Conservation (phyloP, 352 stramenopile genomes). For the Globisporangium canariense region DNA sequence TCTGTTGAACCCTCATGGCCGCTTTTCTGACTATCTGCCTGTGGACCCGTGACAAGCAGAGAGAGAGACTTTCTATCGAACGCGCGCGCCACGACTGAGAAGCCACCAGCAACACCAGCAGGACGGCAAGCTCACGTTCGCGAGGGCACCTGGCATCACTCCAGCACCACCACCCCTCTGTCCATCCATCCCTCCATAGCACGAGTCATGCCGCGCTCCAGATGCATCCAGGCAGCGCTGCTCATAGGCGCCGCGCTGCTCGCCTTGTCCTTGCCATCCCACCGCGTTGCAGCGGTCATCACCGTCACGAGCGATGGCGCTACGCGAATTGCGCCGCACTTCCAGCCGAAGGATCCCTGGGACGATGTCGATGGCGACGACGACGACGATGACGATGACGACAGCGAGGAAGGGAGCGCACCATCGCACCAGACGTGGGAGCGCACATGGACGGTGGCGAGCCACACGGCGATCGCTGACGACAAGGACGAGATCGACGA, state of each 20-base stretch:
- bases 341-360: background rate
- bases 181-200: too few species aligned
- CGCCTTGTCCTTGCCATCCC: background rate
- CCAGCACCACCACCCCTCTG: too few species aligned
- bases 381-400: too few species aligned
- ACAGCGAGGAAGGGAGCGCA: background rate
- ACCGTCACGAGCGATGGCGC: background rate
- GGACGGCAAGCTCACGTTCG: too few species aligned
- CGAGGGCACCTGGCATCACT: too few species aligned
- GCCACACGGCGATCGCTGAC: slow-evolving; percentile 6
- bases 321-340: background rate
- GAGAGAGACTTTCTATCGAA: too few species aligned
- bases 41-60: too few species aligned
- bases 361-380: too few species aligned
- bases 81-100: too few species aligned
- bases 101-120: too few species aligned
- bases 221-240: background rate
- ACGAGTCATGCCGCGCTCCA: slow-evolving; percentile 1
- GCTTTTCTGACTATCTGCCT: too few species aligned
- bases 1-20: too few species aligned
- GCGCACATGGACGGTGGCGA: slow-evolving; percentile 40
- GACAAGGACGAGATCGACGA: slow-evolving; percentile 29
- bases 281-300: background rate
- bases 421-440: slow-evolving; percentile 35
- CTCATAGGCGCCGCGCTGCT: background rate